Evolutionary conservation across 148 eudicot species (phyloP).

Genomic region (Spergularia marina): DNA sequence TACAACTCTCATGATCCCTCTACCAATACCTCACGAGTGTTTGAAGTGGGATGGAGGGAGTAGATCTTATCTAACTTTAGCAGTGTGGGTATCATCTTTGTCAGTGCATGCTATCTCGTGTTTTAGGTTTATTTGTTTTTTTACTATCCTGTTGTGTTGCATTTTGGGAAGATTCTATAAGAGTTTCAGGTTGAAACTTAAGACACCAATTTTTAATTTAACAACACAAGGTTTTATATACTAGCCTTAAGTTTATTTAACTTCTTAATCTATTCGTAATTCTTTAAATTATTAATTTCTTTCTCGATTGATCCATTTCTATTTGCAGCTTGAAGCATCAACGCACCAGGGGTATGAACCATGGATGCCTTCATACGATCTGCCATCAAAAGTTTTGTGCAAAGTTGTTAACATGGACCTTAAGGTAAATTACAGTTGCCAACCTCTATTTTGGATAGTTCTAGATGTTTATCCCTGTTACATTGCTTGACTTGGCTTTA

Average conservation of each 20-base stretch:
- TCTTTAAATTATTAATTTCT: not conserved
- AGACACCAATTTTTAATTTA: not conserved
- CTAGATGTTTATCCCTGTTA: not conserved
- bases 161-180: not conserved
- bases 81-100: not conserved
- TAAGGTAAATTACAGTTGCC: constrained; percentile 44
- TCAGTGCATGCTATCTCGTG: not conserved
- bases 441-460: constrained; percentile 9
- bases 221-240: not conserved
- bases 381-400: constrained; percentile 89
- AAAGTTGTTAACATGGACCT: constrained; percentile 72
- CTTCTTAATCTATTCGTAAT: not conserved
- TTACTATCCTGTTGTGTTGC: not conserved
- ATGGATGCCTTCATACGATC: constrained; percentile 75
- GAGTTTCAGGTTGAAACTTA: not conserved
- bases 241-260: not conserved
- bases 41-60: too few relatives aligned
- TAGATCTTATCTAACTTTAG: not conserved
- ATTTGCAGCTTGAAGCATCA: constrained; percentile 85
- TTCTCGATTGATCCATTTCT: not conserved
- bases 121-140: not conserved
- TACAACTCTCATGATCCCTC: too few relatives aligned
- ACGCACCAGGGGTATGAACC: constrained; percentile 75
- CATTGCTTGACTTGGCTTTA: not conserved
- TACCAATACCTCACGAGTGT: too few relatives aligned